These are phyloP conservation scores for Apiotrichum porosum DNA, from an alignment of 1,284 basidiomycete genomes.

Conservation along the genomic window DNA sequence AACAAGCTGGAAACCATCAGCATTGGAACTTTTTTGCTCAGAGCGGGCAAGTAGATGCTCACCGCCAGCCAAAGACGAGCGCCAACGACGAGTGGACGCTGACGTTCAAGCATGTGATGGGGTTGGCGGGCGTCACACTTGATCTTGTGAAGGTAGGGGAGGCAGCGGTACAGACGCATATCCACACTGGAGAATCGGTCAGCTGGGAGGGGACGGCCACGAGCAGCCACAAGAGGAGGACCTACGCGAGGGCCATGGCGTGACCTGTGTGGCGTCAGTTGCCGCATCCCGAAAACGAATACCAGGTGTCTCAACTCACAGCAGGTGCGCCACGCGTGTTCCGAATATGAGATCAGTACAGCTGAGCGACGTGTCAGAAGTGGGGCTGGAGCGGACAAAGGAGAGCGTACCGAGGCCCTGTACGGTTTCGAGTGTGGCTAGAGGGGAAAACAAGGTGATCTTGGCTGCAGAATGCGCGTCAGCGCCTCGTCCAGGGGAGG, in stretches of 20 bases:
- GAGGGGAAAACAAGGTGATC: constrained; percentile 28
- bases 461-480: constrained; percentile 23
- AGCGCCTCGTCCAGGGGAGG: constrained; percentile 11
- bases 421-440: constrained; percentile 26
- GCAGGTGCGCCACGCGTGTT: constrained; percentile 32
- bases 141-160: constrained; percentile 26
- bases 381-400: constrained; percentile 18
- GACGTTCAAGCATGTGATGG: constrained; percentile 11
- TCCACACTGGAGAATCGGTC: constrained; percentile 10
- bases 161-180: constrained; percentile 30
- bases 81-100: constrained; percentile 17
- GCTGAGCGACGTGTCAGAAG: background rate
- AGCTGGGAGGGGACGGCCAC: no score
- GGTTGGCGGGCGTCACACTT: constrained; percentile 13
- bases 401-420: constrained; percentile 19
- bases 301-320: background rate
- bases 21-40: no score
- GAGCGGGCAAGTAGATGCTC: no score
- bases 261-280: constrained; percentile 27
- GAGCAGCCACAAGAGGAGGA: no score
- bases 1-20: constrained; percentile 1
- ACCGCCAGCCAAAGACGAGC: constrained; percentile 26
- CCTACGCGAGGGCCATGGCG: constrained; percentile 25
- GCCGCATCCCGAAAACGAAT: no score
- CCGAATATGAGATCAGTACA: constrained; percentile 6